phyloP scores from a whole-genome alignment of 225 moss, liverwort and hornwort genomes.

The Takakia lepidozioides region DNA sequence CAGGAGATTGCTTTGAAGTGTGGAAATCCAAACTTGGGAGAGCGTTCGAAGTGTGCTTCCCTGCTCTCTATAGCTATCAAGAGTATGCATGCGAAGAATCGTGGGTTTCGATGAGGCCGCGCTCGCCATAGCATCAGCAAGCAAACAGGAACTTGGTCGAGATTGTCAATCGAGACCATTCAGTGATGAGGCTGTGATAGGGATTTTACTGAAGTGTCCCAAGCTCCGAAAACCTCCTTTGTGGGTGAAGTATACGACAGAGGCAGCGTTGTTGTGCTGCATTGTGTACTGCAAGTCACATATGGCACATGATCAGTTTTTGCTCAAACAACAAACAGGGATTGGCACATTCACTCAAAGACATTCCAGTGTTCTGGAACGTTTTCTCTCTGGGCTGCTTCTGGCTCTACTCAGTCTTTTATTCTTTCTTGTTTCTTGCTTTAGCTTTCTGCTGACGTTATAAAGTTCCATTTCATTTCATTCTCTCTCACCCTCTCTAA shows the following conservation, averaged over 20 bases:
- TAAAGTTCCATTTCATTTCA: no score
- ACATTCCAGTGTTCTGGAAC: no score
- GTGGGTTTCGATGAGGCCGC: slow-evolving; percentile 48
- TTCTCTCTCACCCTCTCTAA: no score
- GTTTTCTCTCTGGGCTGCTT: no score
- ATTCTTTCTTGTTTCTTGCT: no score
- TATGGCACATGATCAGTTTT: no score
- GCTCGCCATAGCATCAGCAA: slow-evolving; percentile 55
- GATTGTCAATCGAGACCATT: slow-evolving; percentile 22
- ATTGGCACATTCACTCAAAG: no score
- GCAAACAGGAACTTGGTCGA: slow-evolving; percentile 59
- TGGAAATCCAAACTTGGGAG: slow-evolving; percentile 37
- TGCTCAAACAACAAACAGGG: no score
- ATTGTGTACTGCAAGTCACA: no score
- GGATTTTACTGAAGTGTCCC: slow-evolving; percentile 45
- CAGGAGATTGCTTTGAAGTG: slow-evolving; percentile 47
- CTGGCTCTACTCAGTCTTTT: no score
- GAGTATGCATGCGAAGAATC: slow-evolving; percentile 33
- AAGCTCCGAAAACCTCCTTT: slow-evolving; percentile 50
- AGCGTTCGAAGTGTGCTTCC: slow-evolving; percentile 50
- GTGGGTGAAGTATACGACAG: slow-evolving; percentile 46
- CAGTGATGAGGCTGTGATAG: slow-evolving; percentile 55
- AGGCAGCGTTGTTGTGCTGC: slow-evolving; percentile 55
- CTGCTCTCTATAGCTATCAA: slow-evolving; percentile 39
- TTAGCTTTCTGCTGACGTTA: no score